These are phyloP conservation scores for Aureobasidium sp. DNA, from an alignment of 2,329 filamentous ascomycete species.

Conservation along the genomic window DNA sequence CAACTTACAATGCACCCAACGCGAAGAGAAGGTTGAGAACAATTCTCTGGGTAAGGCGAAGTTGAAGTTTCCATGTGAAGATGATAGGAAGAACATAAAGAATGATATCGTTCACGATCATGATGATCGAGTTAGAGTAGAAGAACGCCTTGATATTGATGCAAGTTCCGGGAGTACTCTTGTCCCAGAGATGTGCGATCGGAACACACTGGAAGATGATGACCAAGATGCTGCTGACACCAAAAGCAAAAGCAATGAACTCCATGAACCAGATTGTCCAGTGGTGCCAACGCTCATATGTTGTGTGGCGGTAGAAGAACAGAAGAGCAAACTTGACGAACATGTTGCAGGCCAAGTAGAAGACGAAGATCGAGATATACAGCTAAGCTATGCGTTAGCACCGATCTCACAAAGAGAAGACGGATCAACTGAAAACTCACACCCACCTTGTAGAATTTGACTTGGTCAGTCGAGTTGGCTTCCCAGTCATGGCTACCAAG, in stretches of 20 bases:
- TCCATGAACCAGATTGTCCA: conserved; percentile 28
- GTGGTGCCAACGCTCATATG: conserved; percentile 21
- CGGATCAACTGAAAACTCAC: conserved; percentile 5
- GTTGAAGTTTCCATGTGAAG: conserved; percentile 30
- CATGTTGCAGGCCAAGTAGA: conserved; percentile 35
- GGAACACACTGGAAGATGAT: conserved; percentile 31
- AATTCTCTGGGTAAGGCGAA: conserved; percentile 26
- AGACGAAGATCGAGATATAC: conserved; percentile 24
- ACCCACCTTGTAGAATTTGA: conserved; percentile 16
- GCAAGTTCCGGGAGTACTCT: conserved; percentile 24
- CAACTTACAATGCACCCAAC: conserved; percentile 26
- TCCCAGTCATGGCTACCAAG: conserved; percentile 15
- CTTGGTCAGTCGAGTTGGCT: neutral
- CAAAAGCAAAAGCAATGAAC: conserved; percentile 29
- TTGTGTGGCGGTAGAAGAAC: conserved; percentile 33
- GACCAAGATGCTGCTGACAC: conserved; percentile 27
- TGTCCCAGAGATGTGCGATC: conserved; percentile 27
- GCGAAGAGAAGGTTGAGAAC: conserved; percentile 29
- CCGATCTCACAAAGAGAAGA: neutral
- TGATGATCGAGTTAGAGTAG: conserved; percentile 28
- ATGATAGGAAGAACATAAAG: conserved; percentile 32
- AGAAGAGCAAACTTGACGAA: conserved; percentile 34
- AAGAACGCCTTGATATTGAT: conserved; percentile 30
- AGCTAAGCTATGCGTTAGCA: conserved; percentile 16
- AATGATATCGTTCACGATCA: conserved; percentile 31